Evolutionary conservation across 2,329 filamentous ascomycete species (phyloP).

Genomic region (Aspergillus sp.): DNA sequence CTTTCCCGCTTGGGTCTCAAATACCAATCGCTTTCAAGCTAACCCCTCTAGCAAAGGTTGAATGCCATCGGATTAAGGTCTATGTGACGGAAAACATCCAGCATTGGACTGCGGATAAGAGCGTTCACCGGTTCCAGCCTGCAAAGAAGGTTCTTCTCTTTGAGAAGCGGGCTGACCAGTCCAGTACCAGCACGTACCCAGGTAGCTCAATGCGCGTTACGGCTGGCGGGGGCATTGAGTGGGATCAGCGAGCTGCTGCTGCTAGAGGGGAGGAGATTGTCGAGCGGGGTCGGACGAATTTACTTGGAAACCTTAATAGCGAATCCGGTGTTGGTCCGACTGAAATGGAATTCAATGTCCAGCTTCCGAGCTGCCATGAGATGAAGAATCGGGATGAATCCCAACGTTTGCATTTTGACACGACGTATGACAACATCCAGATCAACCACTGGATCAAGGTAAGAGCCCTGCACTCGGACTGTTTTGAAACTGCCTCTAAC

Average conservation of each 20-base stretch:
- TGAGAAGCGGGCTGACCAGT: slow-evolving; percentile 81
- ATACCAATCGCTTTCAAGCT: slow-evolving; percentile 94
- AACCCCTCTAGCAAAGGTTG: slow-evolving; percentile 87
- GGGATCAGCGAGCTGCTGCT: slow-evolving; percentile 58
- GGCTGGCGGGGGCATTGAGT: slow-evolving; percentile 76
- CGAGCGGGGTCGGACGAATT: slow-evolving; percentile 61
- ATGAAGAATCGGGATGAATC: slow-evolving; percentile 71
- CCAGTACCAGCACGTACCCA: slow-evolving; percentile 69
- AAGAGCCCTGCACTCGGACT: slow-evolving; percentile 11
- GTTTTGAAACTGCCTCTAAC: not conserved
- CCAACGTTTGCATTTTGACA: slow-evolving; percentile 78
- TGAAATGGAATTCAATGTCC: slow-evolving; percentile 91
- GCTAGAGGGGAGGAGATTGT: slow-evolving; percentile 57
- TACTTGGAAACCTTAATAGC: slow-evolving; percentile 76
- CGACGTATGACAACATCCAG: slow-evolving; percentile 89
- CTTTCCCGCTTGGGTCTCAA: slow-evolving; percentile 82
- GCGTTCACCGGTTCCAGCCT: slow-evolving; percentile 80
- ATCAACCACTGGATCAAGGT: slow-evolving; percentile 98
- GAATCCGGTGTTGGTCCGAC: slow-evolving; percentile 81
- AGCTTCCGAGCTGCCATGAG: slow-evolving; percentile 82
- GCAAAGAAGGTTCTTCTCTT: slow-evolving; percentile 82
- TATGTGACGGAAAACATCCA: slow-evolving; percentile 88
- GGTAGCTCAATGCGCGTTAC: slow-evolving; percentile 74
- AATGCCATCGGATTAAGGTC: slow-evolving; percentile 89
- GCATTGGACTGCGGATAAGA: slow-evolving; percentile 83